Percentiles rank a stretch among this genome's conserved stretches.
Conservation (phyloP, 768 basidiomycete species). For the Dacryopinax primogenitus region DNA sequence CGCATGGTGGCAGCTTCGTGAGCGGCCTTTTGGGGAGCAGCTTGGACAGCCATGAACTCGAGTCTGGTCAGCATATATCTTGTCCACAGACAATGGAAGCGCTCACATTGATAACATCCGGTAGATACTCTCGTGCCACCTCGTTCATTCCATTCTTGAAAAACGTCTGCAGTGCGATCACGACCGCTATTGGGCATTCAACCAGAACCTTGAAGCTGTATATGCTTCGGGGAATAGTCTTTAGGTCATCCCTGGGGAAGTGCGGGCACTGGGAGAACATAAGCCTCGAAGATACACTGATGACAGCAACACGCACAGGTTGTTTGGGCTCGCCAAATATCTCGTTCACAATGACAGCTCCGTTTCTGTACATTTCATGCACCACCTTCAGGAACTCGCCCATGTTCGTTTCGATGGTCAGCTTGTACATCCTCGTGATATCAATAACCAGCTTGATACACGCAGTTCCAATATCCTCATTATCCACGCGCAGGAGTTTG, state of each 20-base stretch:
- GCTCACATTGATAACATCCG: constrained; percentile 1
- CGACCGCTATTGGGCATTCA: constrained; percentile 86
- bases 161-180: constrained; percentile 67
- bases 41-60: constrained; percentile 54
- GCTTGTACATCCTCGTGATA: constrained; percentile 63
- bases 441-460: constrained; percentile 90
- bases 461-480: constrained; percentile 86
- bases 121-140: constrained; percentile 4
- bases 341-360: constrained; percentile 57
- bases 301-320: neutral
- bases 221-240: constrained; percentile 48
- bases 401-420: constrained; percentile 57
- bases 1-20: constrained; percentile 68
- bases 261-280: constrained; percentile 21
- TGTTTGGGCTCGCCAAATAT: constrained; percentile 44
- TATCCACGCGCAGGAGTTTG: constrained; percentile 71
- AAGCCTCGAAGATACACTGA: constrained; percentile 5
- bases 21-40: constrained; percentile 66
- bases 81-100: neutral
- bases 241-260: constrained; percentile 44
- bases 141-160: constrained; percentile 8
- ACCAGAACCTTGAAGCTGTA: constrained; percentile 87
- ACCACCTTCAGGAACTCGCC: constrained; percentile 70
- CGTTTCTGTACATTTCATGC: constrained; percentile 62
- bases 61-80: neutral